Base-by-base conservation (phyloP, 169 alveolate species). In the Eimeria acervulina region DNA sequence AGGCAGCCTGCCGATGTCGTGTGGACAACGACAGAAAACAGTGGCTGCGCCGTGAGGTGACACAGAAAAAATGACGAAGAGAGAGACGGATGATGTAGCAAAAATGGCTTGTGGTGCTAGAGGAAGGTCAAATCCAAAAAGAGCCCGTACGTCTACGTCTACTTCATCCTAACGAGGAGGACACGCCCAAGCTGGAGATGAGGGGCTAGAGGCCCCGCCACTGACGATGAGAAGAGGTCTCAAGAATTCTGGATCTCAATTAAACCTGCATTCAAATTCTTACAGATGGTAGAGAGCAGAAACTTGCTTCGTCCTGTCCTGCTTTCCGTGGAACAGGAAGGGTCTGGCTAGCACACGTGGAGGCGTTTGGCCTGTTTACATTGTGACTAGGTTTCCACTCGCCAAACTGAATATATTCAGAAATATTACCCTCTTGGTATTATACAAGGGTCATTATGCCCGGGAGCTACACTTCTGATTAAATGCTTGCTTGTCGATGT, bases 331-430 rank as follows among this genome's bases (percentile, higher is more conserved):
- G n/a, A 31, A 33, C 80, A 68, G 31, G 47, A 3, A 1, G 80
- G n/a, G 80, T 15, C n/a, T 68, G 80, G 80, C 28, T 68, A 68
- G 78, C 78, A 68, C 78, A 68, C 44, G 28, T 4, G 23, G 80
- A 68, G 47, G 47, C n/a, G 31, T n/a, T 2, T 5, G 5, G n/a
- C 1, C n/a, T 5, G 23, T 31, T 8, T 12, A 31, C 47, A 47
- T 26, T 12, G 80, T 68, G 10, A 4, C 47, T n/a, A 68, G 13
- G 74, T 12, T n/a, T 33, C n/a, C n/a, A 38, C 74, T n/a, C 74
- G 0, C 74, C 7, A 63, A 63, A 63, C 74, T 6, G 40, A 26
- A n/a, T 23, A 63, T 7, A 63, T 26, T 8, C 15, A 33, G n/a
- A 1, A 31, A 28, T 10, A 3, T 10, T 4, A 1, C 17, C 8